A percentile compares a stretch with the other conserved stretches of the same genome.
Conservation (phyloP, 257 asterid genomes). For the Handroanthus guayacan region DNA sequence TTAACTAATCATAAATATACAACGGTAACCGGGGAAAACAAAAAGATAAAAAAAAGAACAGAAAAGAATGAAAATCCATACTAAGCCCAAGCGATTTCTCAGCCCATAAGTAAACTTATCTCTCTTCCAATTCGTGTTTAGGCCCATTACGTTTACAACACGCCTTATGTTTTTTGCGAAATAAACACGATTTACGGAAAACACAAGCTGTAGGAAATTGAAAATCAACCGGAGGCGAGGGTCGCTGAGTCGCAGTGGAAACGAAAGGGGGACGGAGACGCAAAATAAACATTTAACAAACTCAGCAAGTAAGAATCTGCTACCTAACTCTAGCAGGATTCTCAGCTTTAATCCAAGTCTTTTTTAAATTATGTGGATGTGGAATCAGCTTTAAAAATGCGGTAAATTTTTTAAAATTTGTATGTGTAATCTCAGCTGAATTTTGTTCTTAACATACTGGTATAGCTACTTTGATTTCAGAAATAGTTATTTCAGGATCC, state of each 20-base stretch:
- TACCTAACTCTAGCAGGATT: constrained; percentile 34
- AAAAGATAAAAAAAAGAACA: no score
- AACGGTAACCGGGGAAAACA: no score
- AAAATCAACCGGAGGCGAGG: constrained; percentile 13
- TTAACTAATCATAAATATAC: no score
- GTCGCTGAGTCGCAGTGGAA: constrained; percentile 39
- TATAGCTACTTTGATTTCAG: constrained; percentile 13
- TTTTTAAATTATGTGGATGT: constrained; percentile 8
- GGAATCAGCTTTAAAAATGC: background rate
- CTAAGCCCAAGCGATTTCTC: background rate
- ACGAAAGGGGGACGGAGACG: constrained; percentile 22
- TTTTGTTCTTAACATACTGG: constrained; percentile 8
- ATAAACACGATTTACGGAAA: constrained; percentile 5
- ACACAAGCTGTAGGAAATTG: constrained; percentile 34
- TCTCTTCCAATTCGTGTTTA: background rate
- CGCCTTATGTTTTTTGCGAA: no score
- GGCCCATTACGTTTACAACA: constrained; percentile 28
- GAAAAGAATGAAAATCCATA: background rate
- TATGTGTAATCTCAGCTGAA: constrained; percentile 28
- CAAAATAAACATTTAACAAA: constrained; percentile 6
- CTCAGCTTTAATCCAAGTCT: background rate
- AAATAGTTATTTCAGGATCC: constrained; percentile 21
- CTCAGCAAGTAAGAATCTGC: constrained; percentile 26
- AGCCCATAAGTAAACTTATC: background rate
- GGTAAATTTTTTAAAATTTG: background rate